Percentiles rank a stretch among this genome's conserved stretches.
Conservation (phyloP, 78 protist genomes). For the Chrysochromulina tobinii region DNA sequence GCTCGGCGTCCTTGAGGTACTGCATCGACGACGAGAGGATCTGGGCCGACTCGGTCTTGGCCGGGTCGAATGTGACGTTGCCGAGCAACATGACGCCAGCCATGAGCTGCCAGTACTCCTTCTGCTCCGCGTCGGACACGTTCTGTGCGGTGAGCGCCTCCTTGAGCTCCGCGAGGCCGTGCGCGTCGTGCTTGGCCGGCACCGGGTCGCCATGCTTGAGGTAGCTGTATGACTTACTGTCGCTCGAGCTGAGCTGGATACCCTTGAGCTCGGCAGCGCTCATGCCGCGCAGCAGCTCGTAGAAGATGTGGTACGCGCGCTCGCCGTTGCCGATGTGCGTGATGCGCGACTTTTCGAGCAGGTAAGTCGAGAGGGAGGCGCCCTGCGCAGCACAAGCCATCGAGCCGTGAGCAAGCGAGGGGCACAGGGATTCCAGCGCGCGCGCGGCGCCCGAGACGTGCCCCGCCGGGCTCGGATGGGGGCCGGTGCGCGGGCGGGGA, state of each 20-base stretch:
- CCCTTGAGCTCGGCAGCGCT: background rate
- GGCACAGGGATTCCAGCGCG: too few species aligned
- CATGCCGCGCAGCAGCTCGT: conserved; percentile 36
- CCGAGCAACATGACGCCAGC: conserved; percentile 34
- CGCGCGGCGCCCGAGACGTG: too few species aligned
- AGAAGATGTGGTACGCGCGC: conserved; percentile 87
- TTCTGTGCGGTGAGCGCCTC: background rate
- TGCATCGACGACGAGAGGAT: background rate
- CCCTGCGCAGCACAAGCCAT: background rate
- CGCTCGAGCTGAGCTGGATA: background rate
- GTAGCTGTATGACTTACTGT: too few species aligned
- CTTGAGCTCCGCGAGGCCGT: background rate
- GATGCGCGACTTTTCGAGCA: conserved; percentile 86
- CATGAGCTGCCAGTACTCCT: background rate
- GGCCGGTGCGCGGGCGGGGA: too few species aligned
- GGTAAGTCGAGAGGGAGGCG: conserved; percentile 53
- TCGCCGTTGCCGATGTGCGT: conserved; percentile 73
- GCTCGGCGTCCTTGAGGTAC: background rate
- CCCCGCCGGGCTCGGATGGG: too few species aligned
- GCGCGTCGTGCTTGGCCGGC: too few species aligned
- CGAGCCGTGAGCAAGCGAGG: too few species aligned
- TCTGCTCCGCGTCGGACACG: background rate
- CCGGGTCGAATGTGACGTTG: conserved; percentile 21
- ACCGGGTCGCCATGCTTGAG: background rate
- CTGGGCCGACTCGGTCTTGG: background rate